Percentiles rank a stretch among this genome's conserved stretches.
Evolutionary conservation across 2,329 filamentous ascomycete species (phyloP).

Genomic region (Rhinocladiella similis): DNA sequence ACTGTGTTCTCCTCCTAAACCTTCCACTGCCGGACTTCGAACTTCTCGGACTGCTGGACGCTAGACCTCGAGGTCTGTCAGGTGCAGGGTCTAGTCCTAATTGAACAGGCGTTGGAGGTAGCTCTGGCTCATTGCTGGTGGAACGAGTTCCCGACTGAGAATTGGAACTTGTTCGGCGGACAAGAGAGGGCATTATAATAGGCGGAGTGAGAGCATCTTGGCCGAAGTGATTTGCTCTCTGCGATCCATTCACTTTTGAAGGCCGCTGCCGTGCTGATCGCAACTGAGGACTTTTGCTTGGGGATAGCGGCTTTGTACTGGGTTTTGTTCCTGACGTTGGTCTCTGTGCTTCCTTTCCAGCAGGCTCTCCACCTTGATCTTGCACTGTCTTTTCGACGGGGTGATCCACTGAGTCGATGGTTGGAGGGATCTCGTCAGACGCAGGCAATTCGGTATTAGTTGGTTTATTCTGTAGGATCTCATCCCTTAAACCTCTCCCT

Average conservation of each 20-base stretch:
- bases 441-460: background rate
- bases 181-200: conserved; percentile 19
- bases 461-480: conserved; percentile 12
- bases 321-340: no score
- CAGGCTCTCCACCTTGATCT: background rate
- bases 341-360: background rate
- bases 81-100: conserved; percentile 23
- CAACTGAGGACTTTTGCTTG: background rate
- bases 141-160: background rate
- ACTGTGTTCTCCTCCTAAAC: conserved; percentile 11
- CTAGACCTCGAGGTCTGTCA: conserved; percentile 27
- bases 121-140: conserved; percentile 22
- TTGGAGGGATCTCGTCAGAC: background rate
- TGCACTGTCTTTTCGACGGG: background rate
- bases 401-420: background rate
- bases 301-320: no score
- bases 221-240: background rate
- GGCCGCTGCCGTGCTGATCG: background rate
- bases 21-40: conserved; percentile 24
- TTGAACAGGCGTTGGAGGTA: conserved; percentile 30
- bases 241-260: background rate
- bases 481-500: conserved; percentile 19
- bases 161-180: conserved; percentile 12
- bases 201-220: conserved; percentile 7
- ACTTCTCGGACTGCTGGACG: conserved; percentile 24